Conservation (phyloP, 129 eudicot genomes). For the Smallanthus sonchifolius region DNA sequence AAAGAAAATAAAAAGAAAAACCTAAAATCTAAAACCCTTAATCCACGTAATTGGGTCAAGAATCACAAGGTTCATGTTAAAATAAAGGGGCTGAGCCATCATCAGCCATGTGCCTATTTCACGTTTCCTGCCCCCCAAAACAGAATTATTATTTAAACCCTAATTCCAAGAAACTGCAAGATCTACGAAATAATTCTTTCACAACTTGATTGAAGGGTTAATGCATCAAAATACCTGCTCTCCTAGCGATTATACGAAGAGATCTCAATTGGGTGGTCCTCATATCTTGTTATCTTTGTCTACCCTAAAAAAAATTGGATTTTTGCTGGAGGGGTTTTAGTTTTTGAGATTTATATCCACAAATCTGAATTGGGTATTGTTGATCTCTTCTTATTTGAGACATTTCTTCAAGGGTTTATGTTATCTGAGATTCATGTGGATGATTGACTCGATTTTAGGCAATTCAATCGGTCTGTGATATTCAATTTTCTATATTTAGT, state of each 20-base stretch:
- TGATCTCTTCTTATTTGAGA: background rate
- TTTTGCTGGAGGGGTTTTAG: background rate
- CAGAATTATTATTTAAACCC: slow-evolving; percentile 17
- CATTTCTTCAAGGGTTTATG: slow-evolving; percentile 3
- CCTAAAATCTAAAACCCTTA: too few relatives aligned
- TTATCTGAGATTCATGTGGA: slow-evolving; percentile 29
- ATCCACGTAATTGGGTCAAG: background rate
- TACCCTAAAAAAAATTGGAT: background rate
- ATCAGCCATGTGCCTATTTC: background rate
- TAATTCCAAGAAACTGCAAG: slow-evolving; percentile 14
- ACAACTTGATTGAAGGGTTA: background rate
- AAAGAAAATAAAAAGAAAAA: too few relatives aligned
- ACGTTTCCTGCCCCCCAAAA: background rate
- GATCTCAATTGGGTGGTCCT: slow-evolving; percentile 13
- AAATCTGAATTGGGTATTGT: slow-evolving; percentile 4
- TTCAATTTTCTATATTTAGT: slow-evolving; percentile 5
- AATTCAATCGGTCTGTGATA: slow-evolving; percentile 12
- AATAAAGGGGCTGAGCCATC: slow-evolving; percentile 5
- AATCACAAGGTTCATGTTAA: slow-evolving; percentile 11
- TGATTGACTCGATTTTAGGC: slow-evolving; percentile 26
- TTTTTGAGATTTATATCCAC: slow-evolving; percentile 4
- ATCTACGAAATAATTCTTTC: slow-evolving; percentile 8
- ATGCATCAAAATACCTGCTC: slow-evolving; percentile 33
- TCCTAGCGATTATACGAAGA: background rate
- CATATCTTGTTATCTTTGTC: background rate